Evolutionary conservation across 257 asterid species (phyloP).

Genomic region (Echites panduratus): DNA sequence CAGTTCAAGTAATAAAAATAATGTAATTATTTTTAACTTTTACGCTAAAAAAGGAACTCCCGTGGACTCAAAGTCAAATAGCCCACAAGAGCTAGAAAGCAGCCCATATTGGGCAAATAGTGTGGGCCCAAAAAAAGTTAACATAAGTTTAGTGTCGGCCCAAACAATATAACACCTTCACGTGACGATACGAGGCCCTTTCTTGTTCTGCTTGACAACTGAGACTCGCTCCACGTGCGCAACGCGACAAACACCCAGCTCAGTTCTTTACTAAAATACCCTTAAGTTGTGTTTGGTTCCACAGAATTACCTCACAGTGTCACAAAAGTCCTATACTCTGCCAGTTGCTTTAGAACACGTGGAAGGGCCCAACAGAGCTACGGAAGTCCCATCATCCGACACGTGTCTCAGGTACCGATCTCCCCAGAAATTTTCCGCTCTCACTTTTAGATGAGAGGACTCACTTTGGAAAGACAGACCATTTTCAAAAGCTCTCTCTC

Average conservation of each 20-base stretch:
- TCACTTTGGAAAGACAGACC: not conserved
- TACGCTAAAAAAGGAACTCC: too few species aligned
- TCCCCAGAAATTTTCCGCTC: slow-evolving; percentile 13
- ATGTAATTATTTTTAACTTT: too few species aligned
- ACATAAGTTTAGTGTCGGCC: too few species aligned
- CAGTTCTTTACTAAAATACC: not conserved
- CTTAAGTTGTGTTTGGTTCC: not conserved
- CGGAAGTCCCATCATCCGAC: not conserved
- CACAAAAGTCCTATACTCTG: not conserved
- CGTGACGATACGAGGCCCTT: not conserved
- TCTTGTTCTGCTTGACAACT: not conserved
- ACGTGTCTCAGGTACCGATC: slow-evolving; percentile 32
- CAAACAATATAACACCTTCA: not conserved
- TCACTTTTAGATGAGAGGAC: not conserved
- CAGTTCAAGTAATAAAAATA: too few species aligned
- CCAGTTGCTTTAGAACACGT: not conserved
- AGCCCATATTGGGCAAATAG: too few species aligned
- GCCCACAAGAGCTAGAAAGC: too few species aligned
- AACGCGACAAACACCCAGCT: not conserved
- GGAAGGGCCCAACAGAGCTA: not conserved
- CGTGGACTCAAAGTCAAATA: too few species aligned
- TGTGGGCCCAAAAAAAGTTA: too few species aligned
- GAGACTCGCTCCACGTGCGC: not conserved
- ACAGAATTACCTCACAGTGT: not conserved
- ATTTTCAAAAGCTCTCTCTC: slow-evolving; percentile 6